These are phyloP conservation scores for Pseudogymnoascus sp. DNA, from an alignment of 2,329 filamentous ascomycete genomes.

Conservation along the genomic window DNA sequence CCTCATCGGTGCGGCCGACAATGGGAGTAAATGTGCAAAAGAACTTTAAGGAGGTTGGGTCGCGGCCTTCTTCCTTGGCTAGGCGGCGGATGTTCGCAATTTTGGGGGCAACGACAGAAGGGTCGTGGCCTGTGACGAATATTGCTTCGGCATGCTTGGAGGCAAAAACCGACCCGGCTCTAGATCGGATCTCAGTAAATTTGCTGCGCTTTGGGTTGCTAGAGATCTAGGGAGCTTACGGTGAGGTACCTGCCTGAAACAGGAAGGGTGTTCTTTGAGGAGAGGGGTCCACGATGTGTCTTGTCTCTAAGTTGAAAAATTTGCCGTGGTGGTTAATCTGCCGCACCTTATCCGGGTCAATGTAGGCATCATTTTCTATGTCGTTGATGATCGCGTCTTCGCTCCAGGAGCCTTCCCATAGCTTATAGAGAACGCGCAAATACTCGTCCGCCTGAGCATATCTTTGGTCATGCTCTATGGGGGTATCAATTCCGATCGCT, in stretches of 20 bases:
- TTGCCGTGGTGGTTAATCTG: slow-evolving; percentile 58
- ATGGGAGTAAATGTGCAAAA: slow-evolving; percentile 58
- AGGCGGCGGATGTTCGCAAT: slow-evolving; percentile 53
- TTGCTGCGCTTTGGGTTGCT: slow-evolving; percentile 48
- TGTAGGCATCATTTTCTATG: slow-evolving; percentile 49
- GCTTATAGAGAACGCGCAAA: slow-evolving; percentile 55
- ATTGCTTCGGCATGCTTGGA: slow-evolving; percentile 63
- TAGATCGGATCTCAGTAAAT: slow-evolving; percentile 36
- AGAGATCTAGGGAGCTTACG: slow-evolving; percentile 45
- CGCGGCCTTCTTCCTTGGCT: slow-evolving; percentile 45
- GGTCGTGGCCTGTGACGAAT: slow-evolving; percentile 57
- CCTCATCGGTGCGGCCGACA: slow-evolving; percentile 55
- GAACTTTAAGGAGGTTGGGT: slow-evolving; percentile 56
- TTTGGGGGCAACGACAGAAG: slow-evolving; percentile 48
- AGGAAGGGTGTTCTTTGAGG: slow-evolving; percentile 62
- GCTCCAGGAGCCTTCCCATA: slow-evolving; percentile 60
- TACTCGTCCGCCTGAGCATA: slow-evolving; percentile 58
- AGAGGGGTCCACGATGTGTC: slow-evolving; percentile 55
- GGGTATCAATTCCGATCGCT: slow-evolving; percentile 49
- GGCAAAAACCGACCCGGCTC: slow-evolving; percentile 56
- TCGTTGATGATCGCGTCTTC: slow-evolving; percentile 57
- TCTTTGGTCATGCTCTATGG: slow-evolving; percentile 54
- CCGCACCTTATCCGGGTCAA: slow-evolving; percentile 46
- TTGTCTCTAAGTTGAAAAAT: slow-evolving; percentile 53
- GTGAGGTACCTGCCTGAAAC: slow-evolving; percentile 62